These are phyloP conservation scores for baker's yeast (Saccharomyces cerevisiae) DNA, from an alignment of 805 yeast species.

Conservation along the genomic window DNA sequence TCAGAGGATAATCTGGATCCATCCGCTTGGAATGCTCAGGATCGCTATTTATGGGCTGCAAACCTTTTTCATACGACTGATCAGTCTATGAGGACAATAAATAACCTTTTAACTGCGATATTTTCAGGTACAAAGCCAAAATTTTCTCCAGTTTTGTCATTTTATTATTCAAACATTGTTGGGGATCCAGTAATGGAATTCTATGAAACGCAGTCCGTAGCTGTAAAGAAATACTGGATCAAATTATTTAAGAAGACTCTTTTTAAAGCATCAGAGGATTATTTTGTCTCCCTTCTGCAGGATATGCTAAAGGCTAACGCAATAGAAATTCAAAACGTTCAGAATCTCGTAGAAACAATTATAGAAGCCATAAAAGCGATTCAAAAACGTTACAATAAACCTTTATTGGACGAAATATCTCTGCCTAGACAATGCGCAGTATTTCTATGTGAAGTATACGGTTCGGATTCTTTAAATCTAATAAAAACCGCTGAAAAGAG, in stretches of 20 bases:
- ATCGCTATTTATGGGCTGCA: constrained; percentile 43
- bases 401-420: constrained; percentile 50
- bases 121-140: constrained; percentile 45
- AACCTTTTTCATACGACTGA: constrained; percentile 40
- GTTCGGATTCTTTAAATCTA: constrained; percentile 45
- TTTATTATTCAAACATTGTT: constrained; percentile 44
- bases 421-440: constrained; percentile 44
- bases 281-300: constrained; percentile 37
- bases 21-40: constrained; percentile 35
- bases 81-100: constrained; percentile 39
- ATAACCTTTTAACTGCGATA: constrained; percentile 35
- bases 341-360: constrained; percentile 47
- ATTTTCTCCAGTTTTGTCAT: constrained; percentile 43
- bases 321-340: constrained; percentile 46
- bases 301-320: constrained; percentile 53
- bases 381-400: constrained; percentile 52
- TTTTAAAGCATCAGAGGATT: constrained; percentile 35
- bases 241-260: constrained; percentile 31
- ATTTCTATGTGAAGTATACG: constrained; percentile 44
- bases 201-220: constrained; percentile 19
- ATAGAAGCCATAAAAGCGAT: constrained; percentile 41
- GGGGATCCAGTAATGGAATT: constrained; percentile 32
- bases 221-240: constrained; percentile 32
- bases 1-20: constrained; percentile 21
- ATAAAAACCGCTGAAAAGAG: constrained; percentile 42